Percentiles rank a stretch among this genome's conserved stretches.
These are phyloP conservation scores for Erysimum pusillum DNA, from an alignment of 441 rosid species.

Conservation along the genomic window DNA sequence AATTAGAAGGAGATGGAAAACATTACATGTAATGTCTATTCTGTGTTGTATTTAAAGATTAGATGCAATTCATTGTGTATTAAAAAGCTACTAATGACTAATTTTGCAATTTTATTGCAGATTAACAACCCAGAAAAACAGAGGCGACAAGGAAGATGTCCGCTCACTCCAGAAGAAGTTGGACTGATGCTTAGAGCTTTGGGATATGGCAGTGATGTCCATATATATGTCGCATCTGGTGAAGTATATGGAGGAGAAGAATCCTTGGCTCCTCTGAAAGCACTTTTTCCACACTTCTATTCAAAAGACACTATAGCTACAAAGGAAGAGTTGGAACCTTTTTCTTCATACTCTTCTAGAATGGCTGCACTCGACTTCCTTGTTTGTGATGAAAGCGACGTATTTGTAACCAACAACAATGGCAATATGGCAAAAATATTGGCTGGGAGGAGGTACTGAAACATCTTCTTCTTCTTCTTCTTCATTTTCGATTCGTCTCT, in stretches of 20 bases:
- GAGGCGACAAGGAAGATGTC: slow-evolving; percentile 97
- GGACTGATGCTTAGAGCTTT: slow-evolving; percentile 98
- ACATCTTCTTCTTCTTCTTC: slow-evolving; percentile 6
- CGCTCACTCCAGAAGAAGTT: slow-evolving; percentile 95
- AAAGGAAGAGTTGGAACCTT: slow-evolving; percentile 78
- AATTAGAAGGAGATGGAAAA: slow-evolving; percentile 94
- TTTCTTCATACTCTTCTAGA: slow-evolving; percentile 81
- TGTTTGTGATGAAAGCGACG: slow-evolving; percentile 96
- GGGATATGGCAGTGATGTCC: slow-evolving; percentile 91
- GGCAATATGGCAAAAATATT: slow-evolving; percentile 98
- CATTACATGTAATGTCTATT: slow-evolving; percentile 66
- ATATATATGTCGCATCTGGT: slow-evolving; percentile 97
- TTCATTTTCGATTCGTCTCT: not conserved
- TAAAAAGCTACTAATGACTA: slow-evolving; percentile 27
- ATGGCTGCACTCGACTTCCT: slow-evolving; percentile 99
- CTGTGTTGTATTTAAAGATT: not conserved
- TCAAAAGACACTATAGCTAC: slow-evolving; percentile 88
- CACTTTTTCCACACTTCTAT: slow-evolving; percentile 87
- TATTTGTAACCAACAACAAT: slow-evolving; percentile 95
- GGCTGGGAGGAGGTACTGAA: slow-evolving; percentile 87
- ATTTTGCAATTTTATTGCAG: slow-evolving; percentile 52
- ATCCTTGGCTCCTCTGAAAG: slow-evolving; percentile 84
- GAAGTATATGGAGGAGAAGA: slow-evolving; percentile 95
- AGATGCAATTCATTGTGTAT: not conserved
- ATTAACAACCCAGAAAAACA: slow-evolving; percentile 84